Evolutionary conservation across 345 rosid species (phyloP).

Genomic region (Mangifera indica): DNA sequence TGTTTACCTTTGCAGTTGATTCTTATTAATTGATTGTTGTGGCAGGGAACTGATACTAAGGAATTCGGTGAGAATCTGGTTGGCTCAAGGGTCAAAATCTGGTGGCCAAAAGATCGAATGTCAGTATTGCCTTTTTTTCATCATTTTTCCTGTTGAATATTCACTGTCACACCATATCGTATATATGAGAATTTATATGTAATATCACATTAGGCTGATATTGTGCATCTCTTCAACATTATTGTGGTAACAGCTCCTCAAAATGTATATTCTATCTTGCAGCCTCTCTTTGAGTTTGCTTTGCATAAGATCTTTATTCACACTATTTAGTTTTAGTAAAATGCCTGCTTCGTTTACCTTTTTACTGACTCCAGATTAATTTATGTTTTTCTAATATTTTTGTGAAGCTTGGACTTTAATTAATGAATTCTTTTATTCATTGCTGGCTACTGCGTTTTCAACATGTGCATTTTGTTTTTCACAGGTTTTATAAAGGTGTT

Average conservation of each 20-base stretch:
- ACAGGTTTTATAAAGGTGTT: slow-evolving; percentile 81
- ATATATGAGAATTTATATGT: neutral
- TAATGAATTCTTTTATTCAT: neutral
- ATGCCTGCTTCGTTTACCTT: too few relatives aligned
- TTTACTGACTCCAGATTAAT: too few relatives aligned
- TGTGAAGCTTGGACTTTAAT: neutral
- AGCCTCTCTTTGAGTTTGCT: neutral
- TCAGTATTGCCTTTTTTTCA: slow-evolving; percentile 33
- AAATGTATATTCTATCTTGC: neutral
- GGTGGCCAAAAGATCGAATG: slow-evolving; percentile 87
- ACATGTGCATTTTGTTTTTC: slow-evolving; percentile 18
- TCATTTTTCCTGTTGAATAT: neutral
- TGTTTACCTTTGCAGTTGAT: slow-evolving; percentile 6
- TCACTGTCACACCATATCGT: neutral
- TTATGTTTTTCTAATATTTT: too few relatives aligned
- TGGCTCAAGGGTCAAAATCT: slow-evolving; percentile 75
- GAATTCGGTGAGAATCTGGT: slow-evolving; percentile 51
- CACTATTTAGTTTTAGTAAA: too few relatives aligned
- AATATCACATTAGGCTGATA: neutral
- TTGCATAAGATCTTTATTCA: neutral
- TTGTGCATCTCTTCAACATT: neutral
- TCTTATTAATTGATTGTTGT: slow-evolving; percentile 26
- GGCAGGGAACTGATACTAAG: slow-evolving; percentile 53
- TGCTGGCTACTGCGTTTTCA: neutral
- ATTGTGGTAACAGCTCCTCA: neutral